Evolutionary conservation across 2,329 filamentous ascomycete species (phyloP).

Genomic region (Cladosporium sp.): DNA sequence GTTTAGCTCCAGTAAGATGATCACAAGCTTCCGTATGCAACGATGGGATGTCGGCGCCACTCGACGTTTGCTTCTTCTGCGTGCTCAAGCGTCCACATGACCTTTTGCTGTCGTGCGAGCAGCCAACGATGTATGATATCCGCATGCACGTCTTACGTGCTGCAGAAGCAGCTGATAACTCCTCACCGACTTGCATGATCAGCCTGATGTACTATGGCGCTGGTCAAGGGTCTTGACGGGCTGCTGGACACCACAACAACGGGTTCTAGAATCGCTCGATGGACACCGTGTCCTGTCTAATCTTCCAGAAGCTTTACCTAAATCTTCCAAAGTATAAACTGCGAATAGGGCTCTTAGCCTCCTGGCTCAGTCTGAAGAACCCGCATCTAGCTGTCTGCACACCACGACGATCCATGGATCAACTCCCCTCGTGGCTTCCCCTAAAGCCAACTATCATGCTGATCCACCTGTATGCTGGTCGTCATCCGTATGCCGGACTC

Average conservation of each 20-base stretch:
- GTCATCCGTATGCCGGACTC: neutral
- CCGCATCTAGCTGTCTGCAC: neutral
- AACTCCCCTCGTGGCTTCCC: neutral
- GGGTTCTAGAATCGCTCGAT: neutral
- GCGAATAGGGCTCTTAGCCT: neutral
- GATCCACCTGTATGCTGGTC: slow-evolving; percentile 3
- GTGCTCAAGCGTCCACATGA: neutral
- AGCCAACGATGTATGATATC: neutral
- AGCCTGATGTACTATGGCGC: neutral
- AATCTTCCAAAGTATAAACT: neutral
- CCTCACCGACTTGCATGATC: neutral
- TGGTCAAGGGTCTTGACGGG: neutral
- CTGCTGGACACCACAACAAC: neutral
- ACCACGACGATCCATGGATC: slow-evolving; percentile 1
- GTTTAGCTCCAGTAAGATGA: neutral
- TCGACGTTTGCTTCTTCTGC: neutral
- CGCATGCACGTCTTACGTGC: slow-evolving; percentile 2
- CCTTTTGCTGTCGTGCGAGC: neutral
- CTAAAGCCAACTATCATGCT: neutral
- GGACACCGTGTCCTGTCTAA: neutral
- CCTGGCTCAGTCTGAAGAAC: neutral
- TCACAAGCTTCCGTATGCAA: neutral
- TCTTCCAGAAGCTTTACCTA: neutral
- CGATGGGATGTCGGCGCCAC: neutral
- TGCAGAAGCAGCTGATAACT: neutral